Evolutionary conservation across 2,329 filamentous ascomycete species (phyloP).

Genomic region (Fonsecaea erecta): DNA sequence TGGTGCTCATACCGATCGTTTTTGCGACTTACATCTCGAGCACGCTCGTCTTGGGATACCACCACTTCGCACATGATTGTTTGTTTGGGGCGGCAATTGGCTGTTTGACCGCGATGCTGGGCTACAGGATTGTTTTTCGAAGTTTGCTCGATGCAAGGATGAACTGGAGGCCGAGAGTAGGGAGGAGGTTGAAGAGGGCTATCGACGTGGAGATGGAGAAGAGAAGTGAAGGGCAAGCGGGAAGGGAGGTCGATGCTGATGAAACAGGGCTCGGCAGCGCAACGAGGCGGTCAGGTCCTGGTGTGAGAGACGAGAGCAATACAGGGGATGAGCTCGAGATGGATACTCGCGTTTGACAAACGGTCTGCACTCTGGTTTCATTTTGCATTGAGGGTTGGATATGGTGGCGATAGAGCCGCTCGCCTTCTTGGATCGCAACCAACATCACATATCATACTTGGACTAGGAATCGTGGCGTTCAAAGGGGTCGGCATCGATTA

Average conservation of each 20-base stretch:
- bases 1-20: constrained; percentile 64
- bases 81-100: constrained; percentile 65
- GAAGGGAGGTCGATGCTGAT: not conserved
- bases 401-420: not conserved
- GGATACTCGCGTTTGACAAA: not conserved
- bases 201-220: constrained; percentile 9
- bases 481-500: not conserved
- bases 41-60: constrained; percentile 70
- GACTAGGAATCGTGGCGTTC: not conserved
- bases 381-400: not conserved
- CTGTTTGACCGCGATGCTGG: constrained; percentile 54
- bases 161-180: constrained; percentile 22
- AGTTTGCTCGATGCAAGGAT: constrained; percentile 16
- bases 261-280: not conserved
- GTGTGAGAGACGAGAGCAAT: not conserved
- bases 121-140: constrained; percentile 27
- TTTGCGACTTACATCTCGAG: constrained; percentile 71
- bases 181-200: constrained; percentile 17
- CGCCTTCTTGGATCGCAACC: not conserved
- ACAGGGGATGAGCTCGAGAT: not conserved
- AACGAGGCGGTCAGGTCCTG: not conserved
- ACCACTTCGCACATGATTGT: constrained; percentile 74
- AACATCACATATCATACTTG: not conserved
- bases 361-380: not conserved
- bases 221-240: not conserved